A percentile compares a stretch with the other conserved stretches of the same genome.
These are phyloP conservation scores for Globisporangium cystogenes DNA, from an alignment of 352 stramenopile species.

Conservation along the genomic window DNA sequence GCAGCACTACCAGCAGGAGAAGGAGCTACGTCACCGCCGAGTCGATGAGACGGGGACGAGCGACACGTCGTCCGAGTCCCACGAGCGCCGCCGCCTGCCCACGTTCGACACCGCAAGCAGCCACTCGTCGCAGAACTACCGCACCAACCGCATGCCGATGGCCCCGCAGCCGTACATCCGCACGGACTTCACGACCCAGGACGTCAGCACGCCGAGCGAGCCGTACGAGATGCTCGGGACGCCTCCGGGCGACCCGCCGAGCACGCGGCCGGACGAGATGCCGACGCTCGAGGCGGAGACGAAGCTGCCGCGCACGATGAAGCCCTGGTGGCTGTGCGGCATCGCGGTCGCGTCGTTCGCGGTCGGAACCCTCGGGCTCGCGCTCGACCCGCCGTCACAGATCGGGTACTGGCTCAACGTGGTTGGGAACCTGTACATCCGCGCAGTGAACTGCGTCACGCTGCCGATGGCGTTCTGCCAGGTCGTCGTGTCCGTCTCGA, in stretches of 20 bases:
- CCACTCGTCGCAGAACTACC: slow-evolving; percentile 13
- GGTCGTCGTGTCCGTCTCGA: slow-evolving; percentile 45
- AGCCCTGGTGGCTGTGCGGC: slow-evolving; percentile 30
- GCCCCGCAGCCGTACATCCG: slow-evolving; percentile 27
- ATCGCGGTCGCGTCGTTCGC: slow-evolving; percentile 33
- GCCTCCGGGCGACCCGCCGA: slow-evolving; percentile 41
- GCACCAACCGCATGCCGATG: slow-evolving; percentile 10
- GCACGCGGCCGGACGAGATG: slow-evolving; percentile 17
- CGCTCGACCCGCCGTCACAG: slow-evolving; percentile 19
- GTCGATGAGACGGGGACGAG: background rate
- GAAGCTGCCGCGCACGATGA: slow-evolving; percentile 29
- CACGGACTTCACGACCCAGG: slow-evolving; percentile 37
- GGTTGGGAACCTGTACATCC: slow-evolving; percentile 48
- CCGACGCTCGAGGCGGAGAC: slow-evolving; percentile 12
- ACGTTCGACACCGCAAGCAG: slow-evolving; percentile 8
- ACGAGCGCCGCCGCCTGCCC: slow-evolving; percentile 8
- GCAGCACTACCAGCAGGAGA: background rate
- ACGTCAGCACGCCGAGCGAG: slow-evolving; percentile 25
- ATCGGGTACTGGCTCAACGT: slow-evolving; percentile 55
- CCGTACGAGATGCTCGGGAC: slow-evolving; percentile 47
- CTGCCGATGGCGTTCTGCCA: slow-evolving; percentile 63
- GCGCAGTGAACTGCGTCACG: slow-evolving; percentile 44
- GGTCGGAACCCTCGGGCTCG: slow-evolving; percentile 27
- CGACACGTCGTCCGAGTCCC: slow-evolving; percentile 3
- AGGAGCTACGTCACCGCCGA: background rate